Conservation (phyloP, 73 alveolate genomes). For the Paramecium sonneborni region DNA sequence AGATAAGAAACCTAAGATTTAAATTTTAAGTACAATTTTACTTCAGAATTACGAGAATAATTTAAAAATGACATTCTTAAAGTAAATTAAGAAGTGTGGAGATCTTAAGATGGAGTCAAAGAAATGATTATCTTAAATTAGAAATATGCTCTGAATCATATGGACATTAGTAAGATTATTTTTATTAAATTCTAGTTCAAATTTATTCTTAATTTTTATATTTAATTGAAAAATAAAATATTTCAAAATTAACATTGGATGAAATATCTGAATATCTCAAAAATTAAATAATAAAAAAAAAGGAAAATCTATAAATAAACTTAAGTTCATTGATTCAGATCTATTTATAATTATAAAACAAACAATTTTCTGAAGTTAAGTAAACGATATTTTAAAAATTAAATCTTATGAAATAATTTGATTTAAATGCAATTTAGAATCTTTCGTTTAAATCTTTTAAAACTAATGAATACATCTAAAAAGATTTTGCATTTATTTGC, state of each 20-base stretch:
- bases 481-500: neutral
- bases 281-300: neutral
- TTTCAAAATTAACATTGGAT: neutral
- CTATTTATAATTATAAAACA: neutral
- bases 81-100: neutral
- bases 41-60: neutral
- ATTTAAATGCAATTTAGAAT: neutral
- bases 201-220: neutral
- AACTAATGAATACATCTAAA: neutral
- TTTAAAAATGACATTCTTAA: neutral
- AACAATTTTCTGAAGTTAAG: neutral
- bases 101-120: neutral
- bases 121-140: neutral
- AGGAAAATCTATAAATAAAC: neutral
- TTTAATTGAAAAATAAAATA: neutral
- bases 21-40: neutral
- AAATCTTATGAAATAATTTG: neutral
- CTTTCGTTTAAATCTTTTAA: neutral
- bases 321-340: neutral
- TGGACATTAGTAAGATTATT: neutral
- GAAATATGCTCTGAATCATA: neutral
- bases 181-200: neutral
- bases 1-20: conserved; percentile 20
- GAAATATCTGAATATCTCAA: neutral
- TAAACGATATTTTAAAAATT: neutral